Base-by-base conservation (phyloP, 306 rosid species). In the Rosa lucieae region DNA sequence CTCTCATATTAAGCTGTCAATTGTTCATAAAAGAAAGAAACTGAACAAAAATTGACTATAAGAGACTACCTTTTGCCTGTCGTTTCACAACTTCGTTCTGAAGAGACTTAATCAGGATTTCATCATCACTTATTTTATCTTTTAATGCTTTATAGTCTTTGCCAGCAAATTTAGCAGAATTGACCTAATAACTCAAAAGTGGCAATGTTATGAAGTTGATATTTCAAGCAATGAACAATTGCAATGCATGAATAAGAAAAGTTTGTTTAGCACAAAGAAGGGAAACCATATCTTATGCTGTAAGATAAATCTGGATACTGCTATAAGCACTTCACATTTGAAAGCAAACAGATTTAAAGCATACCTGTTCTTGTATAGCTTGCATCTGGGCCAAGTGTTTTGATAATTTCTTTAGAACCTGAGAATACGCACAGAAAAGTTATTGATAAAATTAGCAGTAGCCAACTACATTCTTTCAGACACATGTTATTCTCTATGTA, bases 301-400 rank as follows among this genome's bases (percentile, higher is more conserved):
- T 18, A 74, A 26, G 18, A 79, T 47, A 48, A 20, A 75, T 75
- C 69, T 66, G 78, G 62, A 79, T 61, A 77, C 83, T 75, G 62
- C 82, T 67, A 20, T 15, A 58, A 71, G 15, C 37, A 40, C 58
- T 40, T 29, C 44, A 74, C 62, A 21, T 26, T 56, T 21, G 0
- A 65, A 74, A 8, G 73, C 49, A 46, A 49, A 63, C 63, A 72
- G 20, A 72, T 17, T 8, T 44, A 48, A 73, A 61, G 29, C 72
- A 73, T 82, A 92, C 98, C 94, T 92, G 99, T 81, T 91, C 98
- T 77, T 91, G 93, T 73, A 95, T 85, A 70, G 79, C 86, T 74
- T 89, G 97, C 95, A 95, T 84, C 82, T 85, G 91, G 74, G 85
- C 66, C 61, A 79, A 80, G 82, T 87, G 97, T 83, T 94, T 94